Conservation (phyloP, 164 flowering plant species). For the Magnolia changhungtana region DNA sequence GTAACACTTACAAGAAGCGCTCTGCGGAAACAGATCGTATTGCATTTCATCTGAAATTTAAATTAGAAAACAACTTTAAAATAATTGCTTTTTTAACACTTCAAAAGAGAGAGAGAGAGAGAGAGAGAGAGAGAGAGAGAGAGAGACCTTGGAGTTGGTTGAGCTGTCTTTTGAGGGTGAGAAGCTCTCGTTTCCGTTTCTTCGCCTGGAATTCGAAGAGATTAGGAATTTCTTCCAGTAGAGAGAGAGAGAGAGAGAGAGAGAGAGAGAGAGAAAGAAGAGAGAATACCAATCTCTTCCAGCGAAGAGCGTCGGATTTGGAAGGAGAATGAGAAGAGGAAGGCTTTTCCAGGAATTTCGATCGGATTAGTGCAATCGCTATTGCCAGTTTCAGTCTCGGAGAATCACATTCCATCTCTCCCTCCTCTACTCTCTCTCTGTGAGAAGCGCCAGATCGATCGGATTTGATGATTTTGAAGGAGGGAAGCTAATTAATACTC, state of each 20-base stretch:
- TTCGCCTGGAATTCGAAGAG: slow-evolving; percentile 53
- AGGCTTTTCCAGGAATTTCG: slow-evolving; percentile 37
- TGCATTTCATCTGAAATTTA: slow-evolving; percentile 50
- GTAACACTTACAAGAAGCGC: slow-evolving; percentile 81
- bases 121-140: not conserved
- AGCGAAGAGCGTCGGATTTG: slow-evolving; percentile 53
- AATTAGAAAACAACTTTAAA: not conserved
- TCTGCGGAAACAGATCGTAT: slow-evolving; percentile 51
- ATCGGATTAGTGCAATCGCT: slow-evolving; percentile 64
- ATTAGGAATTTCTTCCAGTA: not conserved
- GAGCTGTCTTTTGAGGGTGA: slow-evolving; percentile 64
- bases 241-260: not conserved
- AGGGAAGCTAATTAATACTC: not conserved
- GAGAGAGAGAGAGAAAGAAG: slow-evolving; percentile 1
- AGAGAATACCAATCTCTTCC: slow-evolving; percentile 71
- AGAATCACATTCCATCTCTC: not conserved
- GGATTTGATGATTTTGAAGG: not conserved
- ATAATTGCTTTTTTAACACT: not conserved
- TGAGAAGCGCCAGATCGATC: not conserved
- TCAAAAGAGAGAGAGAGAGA: not conserved
- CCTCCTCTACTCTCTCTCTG: not conserved
- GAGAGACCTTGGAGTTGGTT: slow-evolving; percentile 62
- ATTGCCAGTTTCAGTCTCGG: slow-evolving; percentile 47
- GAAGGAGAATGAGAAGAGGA: slow-evolving; percentile 21
- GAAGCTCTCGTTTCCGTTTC: slow-evolving; percentile 68